These are phyloP conservation scores for Gonium pectorale DNA, from an alignment of 139 green algal genomes.

Conservation along the genomic window DNA sequence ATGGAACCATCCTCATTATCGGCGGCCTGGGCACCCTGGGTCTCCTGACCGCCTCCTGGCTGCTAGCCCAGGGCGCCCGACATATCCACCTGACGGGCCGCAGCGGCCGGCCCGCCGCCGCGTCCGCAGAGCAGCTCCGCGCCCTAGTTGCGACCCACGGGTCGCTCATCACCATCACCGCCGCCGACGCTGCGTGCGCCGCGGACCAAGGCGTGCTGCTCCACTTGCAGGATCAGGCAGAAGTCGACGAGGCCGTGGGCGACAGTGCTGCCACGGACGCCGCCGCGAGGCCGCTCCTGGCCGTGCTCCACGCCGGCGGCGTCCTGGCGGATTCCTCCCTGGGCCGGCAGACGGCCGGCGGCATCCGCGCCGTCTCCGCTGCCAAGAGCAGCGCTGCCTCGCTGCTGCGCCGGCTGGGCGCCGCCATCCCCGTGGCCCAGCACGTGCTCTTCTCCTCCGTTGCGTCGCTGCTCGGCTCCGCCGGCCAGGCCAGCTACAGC, in stretches of 20 bases:
- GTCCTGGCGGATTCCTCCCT: slow-evolving; percentile 69
- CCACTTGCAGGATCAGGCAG: no score
- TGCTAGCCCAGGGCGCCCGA: slow-evolving; percentile 40
- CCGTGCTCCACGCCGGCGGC: slow-evolving; percentile 68
- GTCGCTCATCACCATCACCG: slow-evolving; percentile 2
- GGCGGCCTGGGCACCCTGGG: slow-evolving; percentile 80
- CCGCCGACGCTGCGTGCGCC: neutral
- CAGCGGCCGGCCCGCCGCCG: neutral
- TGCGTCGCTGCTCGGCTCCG: slow-evolving; percentile 78
- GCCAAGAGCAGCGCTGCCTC: slow-evolving; percentile 64
- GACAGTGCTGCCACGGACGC: no score
- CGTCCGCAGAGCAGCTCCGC: neutral
- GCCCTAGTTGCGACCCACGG: neutral
- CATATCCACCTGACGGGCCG: slow-evolving; percentile 56
- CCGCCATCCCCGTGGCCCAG: slow-evolving; percentile 30
- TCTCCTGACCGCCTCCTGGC: slow-evolving; percentile 70
- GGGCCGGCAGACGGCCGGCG: slow-evolving; percentile 47
- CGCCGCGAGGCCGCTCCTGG: neutral
- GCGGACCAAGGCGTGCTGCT: neutral
- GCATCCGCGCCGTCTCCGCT: slow-evolving; percentile 55
- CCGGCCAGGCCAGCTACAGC: slow-evolving; percentile 86
- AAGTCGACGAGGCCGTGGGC: no score
- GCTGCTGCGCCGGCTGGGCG: slow-evolving; percentile 52
- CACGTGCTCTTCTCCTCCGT: slow-evolving; percentile 82
- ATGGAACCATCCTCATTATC: slow-evolving; percentile 62